Percentiles rank a stretch among this genome's conserved stretches.
These are phyloP conservation scores for Mycena capillaripes DNA, from an alignment of 768 basidiomycete genomes.

Conservation along the genomic window DNA sequence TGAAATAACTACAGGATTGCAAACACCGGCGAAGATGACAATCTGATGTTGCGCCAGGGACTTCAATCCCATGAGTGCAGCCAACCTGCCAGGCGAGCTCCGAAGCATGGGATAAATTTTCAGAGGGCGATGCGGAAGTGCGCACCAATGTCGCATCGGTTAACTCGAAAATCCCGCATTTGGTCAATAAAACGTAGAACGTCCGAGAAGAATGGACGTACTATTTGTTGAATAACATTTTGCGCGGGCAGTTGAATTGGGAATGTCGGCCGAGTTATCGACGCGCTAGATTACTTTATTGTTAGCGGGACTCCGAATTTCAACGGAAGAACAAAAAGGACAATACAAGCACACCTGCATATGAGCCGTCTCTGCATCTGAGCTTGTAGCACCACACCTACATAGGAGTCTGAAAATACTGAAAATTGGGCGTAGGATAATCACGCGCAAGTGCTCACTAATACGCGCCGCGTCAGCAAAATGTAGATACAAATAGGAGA, in stretches of 20 bases:
- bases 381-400: no score
- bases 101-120: neutral
- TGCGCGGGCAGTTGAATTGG: neutral
- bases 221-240: neutral
- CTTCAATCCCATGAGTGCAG: neutral
- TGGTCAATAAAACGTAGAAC: neutral
- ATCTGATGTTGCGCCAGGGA: neutral
- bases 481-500: neutral
- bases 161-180: neutral
- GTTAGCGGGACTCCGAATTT: no score
- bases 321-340: no score
- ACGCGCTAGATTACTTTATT: neutral
- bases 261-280: neutral
- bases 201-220: neutral
- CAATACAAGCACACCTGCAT: neutral
- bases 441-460: no score
- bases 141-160: neutral
- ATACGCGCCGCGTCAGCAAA: conserved; percentile 1
- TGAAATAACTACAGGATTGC: neutral
- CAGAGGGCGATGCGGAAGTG: neutral
- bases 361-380: no score
- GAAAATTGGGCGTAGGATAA: no score
- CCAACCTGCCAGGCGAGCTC: neutral
- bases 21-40: neutral
- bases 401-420: no score